Evolutionary conservation across 768 basidiomycete genomes (phyloP), one percentile per base, ranked within the genome.

Genomic region (Podaxis sp.): DNA sequence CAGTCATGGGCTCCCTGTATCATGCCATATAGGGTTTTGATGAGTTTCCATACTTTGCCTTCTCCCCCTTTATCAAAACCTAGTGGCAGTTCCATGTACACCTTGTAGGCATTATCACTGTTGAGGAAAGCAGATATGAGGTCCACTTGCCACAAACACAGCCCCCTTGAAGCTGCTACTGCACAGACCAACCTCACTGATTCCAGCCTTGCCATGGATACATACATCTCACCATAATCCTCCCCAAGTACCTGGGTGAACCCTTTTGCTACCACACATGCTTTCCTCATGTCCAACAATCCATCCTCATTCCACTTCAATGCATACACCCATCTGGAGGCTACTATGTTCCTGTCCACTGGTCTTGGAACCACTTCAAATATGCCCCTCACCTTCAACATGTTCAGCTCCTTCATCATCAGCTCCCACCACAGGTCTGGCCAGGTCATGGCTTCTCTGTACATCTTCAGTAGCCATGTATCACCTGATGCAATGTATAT

Each of bases 231-330:
- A 30, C 53, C 57, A 51, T 66, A 78, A 55, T 77, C 74, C 1
- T 76, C 22, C 0, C 78, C 77, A 1, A 67, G 69, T 1, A 71
- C 63, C 61, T 81, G 79, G 0, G 71, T 64, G 68, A 68, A 79
- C 0, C 83, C 77, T 59, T 77, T 70, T 0, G 79, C 78, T 0
- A 83, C 79, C 0, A 84, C 68, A 0, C 76, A 55, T 0, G 77
- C 81, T 64, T 80, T 80, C 63, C 71, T 67, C 0, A 61, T 58
- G 1, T 40, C 59, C 9, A 77, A 51, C 0, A 61, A 65, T 13
- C 77, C 78, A 8, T 70, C 52, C 0, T 60, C 63, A 49, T 77
- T 67, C 22, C 59, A 60, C 60, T 80, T 80, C 22, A 56, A 28
- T 15, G 26, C 33, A 30, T 61, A 63, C 1, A 63, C 61, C 65